These are phyloP conservation scores for Geotrichum europaeum DNA, from an alignment of 1,139 yeast species.

Conservation along the genomic window DNA sequence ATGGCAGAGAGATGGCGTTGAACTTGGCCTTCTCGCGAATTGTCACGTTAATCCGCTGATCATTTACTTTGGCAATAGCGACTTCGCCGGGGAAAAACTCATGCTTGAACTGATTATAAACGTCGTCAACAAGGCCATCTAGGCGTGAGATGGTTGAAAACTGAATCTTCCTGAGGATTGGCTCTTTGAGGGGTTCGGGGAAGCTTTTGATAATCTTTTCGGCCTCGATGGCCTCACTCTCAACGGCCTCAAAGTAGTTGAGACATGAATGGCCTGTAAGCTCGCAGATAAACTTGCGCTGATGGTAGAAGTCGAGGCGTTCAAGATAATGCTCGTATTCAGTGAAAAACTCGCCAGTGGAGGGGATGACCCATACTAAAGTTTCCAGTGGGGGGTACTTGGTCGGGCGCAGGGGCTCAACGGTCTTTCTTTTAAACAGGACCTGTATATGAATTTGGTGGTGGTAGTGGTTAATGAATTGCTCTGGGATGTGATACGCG, in stretches of 20 bases:
- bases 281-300: slow-evolving; percentile 86
- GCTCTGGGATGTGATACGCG: background rate
- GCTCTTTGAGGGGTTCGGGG: slow-evolving; percentile 89
- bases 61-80: slow-evolving; percentile 51
- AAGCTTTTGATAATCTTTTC: slow-evolving; percentile 67
- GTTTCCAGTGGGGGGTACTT: slow-evolving; percentile 27
- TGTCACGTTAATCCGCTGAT: slow-evolving; percentile 43
- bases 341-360: slow-evolving; percentile 82
- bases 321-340: slow-evolving; percentile 68
- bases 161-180: slow-evolving; percentile 76
- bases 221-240: slow-evolving; percentile 50
- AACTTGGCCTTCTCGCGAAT: slow-evolving; percentile 50
- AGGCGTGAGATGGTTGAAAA: slow-evolving; percentile 78
- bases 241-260: slow-evolving; percentile 82
- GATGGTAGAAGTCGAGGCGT: slow-evolving; percentile 37
- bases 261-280: slow-evolving; percentile 90
- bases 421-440: slow-evolving; percentile 35
- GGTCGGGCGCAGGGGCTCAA: slow-evolving; percentile 28
- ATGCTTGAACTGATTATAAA: slow-evolving; percentile 58
- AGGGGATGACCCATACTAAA: slow-evolving; percentile 64
- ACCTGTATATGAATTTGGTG: slow-evolving; percentile 20
- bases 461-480: background rate
- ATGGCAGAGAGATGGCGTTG: slow-evolving; percentile 37
- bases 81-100: slow-evolving; percentile 92
- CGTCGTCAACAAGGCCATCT: slow-evolving; percentile 82